phyloP scores from a whole-genome alignment of 2,329 filamentous ascomycete genomes.

The Pezicula carpinea region DNA sequence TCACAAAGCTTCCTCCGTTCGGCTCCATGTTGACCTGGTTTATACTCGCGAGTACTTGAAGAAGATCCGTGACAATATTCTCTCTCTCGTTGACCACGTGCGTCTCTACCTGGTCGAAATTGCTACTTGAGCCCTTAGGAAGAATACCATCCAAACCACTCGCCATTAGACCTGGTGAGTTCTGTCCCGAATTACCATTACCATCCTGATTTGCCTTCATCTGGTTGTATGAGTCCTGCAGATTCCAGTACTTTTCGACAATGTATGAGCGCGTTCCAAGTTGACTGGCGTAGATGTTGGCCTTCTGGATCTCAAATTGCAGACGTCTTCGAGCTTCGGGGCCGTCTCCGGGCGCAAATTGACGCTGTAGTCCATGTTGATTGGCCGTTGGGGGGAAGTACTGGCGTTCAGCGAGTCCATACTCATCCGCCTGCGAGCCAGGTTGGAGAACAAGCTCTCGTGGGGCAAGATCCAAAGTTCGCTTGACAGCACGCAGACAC shows the following conservation, averaged over 20 bases:
- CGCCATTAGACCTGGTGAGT: conserved; percentile 22
- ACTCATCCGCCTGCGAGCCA: conserved; percentile 33
- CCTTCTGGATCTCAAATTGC: conserved; percentile 87
- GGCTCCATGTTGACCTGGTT: conserved; percentile 82
- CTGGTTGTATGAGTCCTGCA: conserved; percentile 61
- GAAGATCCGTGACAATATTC: conserved; percentile 73
- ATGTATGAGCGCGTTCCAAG: conserved; percentile 78
- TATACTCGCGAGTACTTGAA: conserved; percentile 70
- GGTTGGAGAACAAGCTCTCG: conserved; percentile 57
- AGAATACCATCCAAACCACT: conserved; percentile 22
- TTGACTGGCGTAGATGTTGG: conserved; percentile 81
- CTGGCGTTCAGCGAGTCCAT: conserved; percentile 38
- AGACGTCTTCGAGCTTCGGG: conserved; percentile 43
- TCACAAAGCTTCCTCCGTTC: conserved; percentile 59
- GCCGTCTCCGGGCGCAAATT: conserved; percentile 6
- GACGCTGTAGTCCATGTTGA: conserved; percentile 29
- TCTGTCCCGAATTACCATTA: conserved; percentile 5
- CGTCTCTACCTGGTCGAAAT: conserved; percentile 33
- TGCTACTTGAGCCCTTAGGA: conserved; percentile 34
- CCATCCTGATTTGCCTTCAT: conserved; percentile 29
- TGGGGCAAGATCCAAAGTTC: conserved; percentile 62
- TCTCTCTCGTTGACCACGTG: conserved; percentile 72
- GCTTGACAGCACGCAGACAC: conserved; percentile 66
- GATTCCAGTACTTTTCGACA: conserved; percentile 79
- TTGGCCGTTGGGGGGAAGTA: conserved; percentile 43